Base-by-base conservation (phyloP, 129 eudicot genomes). In the Calendula officinalis region DNA sequence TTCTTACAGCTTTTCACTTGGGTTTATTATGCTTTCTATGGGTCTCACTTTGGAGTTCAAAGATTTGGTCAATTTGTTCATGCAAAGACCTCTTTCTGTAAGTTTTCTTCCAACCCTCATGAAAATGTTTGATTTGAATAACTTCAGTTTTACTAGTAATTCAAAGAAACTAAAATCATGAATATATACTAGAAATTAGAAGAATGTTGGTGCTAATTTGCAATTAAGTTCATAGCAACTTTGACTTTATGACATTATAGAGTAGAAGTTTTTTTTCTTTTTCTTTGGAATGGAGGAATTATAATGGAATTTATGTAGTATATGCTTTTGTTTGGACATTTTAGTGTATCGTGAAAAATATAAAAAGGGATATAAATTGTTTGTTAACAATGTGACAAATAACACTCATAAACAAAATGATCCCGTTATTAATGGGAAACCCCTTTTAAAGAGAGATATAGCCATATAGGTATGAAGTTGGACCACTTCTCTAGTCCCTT, bases 21-120 rank as follows among this genome's bases (percentile, higher is more conserved):
- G 95, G 56, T 80, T 86, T 51, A 86, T 90, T 5, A 90, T 90
- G 97, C 73, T 90, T 68, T 78, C 80, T 5, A 90, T 86, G 97
- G 97, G 97, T 43, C 72, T 90, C 61, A 90, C 97, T 54, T 66
- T 86, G 76, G 95, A 90, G 83, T 75, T 90, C 44, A 80, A 78
- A 67, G 97, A 90, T 67, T 69, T 90, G 83, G 52, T 82, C 77
- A 65, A 75, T 60, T 67, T 90, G 77, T 79, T 90, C 80, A 62
- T 69, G 92, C 78, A 83, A 75, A 84, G 88, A 56, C 89, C 89
- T 63, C 69, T 86, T 67, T 73, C 97, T 60, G 97, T 90, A 81
- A 84, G 97, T 83, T 63, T 36, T 5, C 34, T 11, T 46, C 14
- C 35, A 62, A 54, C 30, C 30, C 30, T 62, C 45, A 48, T 70